phyloP scores from a whole-genome alignment of 2,329 filamentous ascomycete genomes.

The Chaetomium strumarium region DNA sequence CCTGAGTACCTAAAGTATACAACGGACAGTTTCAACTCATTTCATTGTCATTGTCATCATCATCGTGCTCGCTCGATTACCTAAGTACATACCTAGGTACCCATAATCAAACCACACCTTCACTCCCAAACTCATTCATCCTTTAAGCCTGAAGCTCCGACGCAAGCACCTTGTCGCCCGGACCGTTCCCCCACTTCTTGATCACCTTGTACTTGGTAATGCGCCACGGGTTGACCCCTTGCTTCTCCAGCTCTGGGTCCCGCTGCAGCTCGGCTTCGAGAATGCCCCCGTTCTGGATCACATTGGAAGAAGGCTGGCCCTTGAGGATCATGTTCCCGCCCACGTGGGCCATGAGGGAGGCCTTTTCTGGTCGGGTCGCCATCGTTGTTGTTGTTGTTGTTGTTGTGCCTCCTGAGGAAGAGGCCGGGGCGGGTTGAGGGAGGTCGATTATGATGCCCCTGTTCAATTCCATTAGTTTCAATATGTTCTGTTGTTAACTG shows the following conservation, averaged over 20 bases:
- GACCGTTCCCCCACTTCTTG: slow-evolving; percentile 25
- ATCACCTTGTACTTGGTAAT: slow-evolving; percentile 24
- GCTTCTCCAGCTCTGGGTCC: slow-evolving; percentile 24
- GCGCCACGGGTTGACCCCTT: slow-evolving; percentile 29
- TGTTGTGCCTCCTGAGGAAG: too few relatives aligned
- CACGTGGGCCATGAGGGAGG: slow-evolving; percentile 22
- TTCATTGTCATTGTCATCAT: too few relatives aligned
- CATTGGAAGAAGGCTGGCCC: not conserved
- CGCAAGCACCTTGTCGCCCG: slow-evolving; percentile 21
- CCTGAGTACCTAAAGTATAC: too few relatives aligned
- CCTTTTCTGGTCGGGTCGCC: slow-evolving; percentile 21
- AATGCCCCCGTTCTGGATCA: slow-evolving; percentile 29
- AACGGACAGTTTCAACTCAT: too few relatives aligned
- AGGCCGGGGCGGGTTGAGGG: slow-evolving; percentile 23
- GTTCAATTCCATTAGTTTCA: not conserved
- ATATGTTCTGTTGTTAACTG: not conserved
- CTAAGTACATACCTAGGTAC: too few relatives aligned
- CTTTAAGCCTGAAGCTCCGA: too few relatives aligned
- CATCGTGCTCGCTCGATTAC: too few relatives aligned
- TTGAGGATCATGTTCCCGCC: slow-evolving; percentile 23
- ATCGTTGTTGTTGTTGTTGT: too few relatives aligned
- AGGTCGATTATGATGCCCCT: slow-evolving; percentile 25
- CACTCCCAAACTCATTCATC: too few relatives aligned
- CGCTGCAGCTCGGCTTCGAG: slow-evolving; percentile 25
- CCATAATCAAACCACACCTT: too few relatives aligned